phyloP scores from a whole-genome alignment of 2,329 filamentous ascomycete genomes.

The Trichoderma asperellum region DNA sequence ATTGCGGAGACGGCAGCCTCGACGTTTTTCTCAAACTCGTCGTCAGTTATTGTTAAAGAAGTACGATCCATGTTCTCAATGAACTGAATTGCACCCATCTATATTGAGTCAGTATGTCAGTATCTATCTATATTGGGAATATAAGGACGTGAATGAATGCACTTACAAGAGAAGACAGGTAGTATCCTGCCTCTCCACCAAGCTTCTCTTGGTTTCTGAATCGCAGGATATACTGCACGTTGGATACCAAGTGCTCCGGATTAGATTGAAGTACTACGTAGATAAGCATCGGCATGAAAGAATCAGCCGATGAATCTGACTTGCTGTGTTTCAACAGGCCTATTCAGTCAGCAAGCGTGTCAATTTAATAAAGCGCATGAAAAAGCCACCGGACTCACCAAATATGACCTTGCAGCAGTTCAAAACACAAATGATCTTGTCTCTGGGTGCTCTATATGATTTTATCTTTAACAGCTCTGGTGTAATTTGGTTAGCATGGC shows the following conservation, averaged over 20 bases:
- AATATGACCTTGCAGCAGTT: constrained; percentile 99
- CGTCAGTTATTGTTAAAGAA: constrained; percentile 87
- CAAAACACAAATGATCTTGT: constrained; percentile 97
- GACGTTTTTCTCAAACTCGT: constrained; percentile 95
- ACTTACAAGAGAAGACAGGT: constrained; percentile 85
- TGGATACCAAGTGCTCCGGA: constrained; percentile 92
- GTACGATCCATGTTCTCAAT: constrained; percentile 96
- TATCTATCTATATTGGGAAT: background rate
- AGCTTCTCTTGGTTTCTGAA: constrained; percentile 98
- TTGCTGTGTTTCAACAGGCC: constrained; percentile 89
- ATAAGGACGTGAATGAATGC: background rate
- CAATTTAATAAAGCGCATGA: too few relatives aligned
- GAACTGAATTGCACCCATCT: constrained; percentile 94
- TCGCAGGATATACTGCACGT: constrained; percentile 95
- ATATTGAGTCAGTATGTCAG: constrained; percentile 31
- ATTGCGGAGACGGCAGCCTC: constrained; percentile 95
- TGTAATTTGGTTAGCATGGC: background rate
- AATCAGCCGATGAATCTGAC: constrained; percentile 92
- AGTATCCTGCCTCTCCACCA: constrained; percentile 96
- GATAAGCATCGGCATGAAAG: constrained; percentile 92
- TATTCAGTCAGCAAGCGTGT: constrained; percentile 39
- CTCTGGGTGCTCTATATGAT: constrained; percentile 91
- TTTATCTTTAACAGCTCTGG: constrained; percentile 93
- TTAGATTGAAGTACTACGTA: constrained; percentile 95
- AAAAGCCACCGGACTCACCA: constrained; percentile 58